A percentile compares a stretch with the other conserved stretches of the same genome.
Conservation (phyloP, 2,329 filamentous ascomycete species). For the Alternaria ventricosa region DNA sequence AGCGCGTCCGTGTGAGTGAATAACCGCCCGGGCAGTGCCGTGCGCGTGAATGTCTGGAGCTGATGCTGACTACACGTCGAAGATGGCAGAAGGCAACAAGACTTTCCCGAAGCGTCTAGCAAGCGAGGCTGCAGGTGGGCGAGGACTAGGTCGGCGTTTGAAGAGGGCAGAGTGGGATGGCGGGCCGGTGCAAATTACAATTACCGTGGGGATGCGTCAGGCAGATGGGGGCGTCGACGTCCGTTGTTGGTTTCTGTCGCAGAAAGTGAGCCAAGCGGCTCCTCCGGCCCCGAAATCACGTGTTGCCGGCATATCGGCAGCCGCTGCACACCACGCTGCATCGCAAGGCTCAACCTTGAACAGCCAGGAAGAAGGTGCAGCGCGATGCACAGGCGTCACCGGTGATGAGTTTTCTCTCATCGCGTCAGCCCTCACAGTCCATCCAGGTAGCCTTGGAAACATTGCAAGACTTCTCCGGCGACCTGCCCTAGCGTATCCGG, state of each 20-base stretch:
- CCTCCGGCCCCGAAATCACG: conserved; percentile 6
- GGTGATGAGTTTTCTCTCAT: background rate
- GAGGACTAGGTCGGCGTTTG: conserved; percentile 21
- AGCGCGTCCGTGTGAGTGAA: conserved; percentile 8
- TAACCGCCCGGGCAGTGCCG: conserved; percentile 18
- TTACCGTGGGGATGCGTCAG: conserved; percentile 21
- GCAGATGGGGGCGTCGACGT: conserved; percentile 11
- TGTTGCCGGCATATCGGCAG: conserved; percentile 5
- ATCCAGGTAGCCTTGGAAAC: background rate
- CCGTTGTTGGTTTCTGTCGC: conserved; percentile 23
- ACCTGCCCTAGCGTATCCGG: conserved; percentile 14
- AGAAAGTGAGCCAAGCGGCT: conserved; percentile 13
- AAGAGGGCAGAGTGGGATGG: conserved; percentile 26
- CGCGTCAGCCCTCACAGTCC: background rate
- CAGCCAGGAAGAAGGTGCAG: background rate
- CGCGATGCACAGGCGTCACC: background rate
- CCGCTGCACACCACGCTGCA: background rate
- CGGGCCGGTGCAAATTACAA: conserved; percentile 32
- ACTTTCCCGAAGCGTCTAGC: conserved; percentile 14
- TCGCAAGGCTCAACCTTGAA: background rate
- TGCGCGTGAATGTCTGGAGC: conserved; percentile 7
- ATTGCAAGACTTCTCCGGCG: background rate
- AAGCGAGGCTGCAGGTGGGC: conserved; percentile 8
- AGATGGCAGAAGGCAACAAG: conserved; percentile 8
- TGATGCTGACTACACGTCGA: conserved; percentile 16